These are phyloP conservation scores for Puccinia novopanici DNA, from an alignment of 1,284 basidiomycete species.

Conservation along the genomic window DNA sequence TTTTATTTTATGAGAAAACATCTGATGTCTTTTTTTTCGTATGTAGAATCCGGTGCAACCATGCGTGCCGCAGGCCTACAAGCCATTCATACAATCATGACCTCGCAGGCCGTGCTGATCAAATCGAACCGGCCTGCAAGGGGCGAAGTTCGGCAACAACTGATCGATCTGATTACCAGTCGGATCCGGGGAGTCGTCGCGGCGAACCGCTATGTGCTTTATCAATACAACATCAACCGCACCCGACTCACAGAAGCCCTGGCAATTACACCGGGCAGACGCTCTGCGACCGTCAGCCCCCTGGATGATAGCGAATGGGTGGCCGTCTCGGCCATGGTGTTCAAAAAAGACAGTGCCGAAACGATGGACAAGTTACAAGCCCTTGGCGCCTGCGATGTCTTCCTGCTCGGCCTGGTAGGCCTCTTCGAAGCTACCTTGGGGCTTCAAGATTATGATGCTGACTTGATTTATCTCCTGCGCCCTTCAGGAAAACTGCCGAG, in stretches of 20 bases:
- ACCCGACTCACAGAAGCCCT: conserved; percentile 64
- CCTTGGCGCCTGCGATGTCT: conserved; percentile 83
- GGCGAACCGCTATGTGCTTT: conserved; percentile 60
- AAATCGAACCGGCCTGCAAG: conserved; percentile 69
- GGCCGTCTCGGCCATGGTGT: conserved; percentile 88
- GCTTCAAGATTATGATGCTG: not conserved
- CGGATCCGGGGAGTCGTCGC: conserved; percentile 77
- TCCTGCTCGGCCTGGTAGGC: conserved; percentile 75
- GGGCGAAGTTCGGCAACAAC: conserved; percentile 61
- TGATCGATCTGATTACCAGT: conserved; percentile 79
- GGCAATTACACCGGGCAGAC: conserved; percentile 79
- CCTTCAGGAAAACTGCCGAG: conserved; percentile 7
- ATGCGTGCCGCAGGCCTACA: conserved; percentile 97
- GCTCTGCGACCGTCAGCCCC: conserved; percentile 85
- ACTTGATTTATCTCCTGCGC: not conserved
- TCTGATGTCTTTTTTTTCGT: too few relatives aligned
- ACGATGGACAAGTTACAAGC: conserved; percentile 86
- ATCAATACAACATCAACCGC: conserved; percentile 14
- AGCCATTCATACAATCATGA: conserved; percentile 83
- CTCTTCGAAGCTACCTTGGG: not conserved
- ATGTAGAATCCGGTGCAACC: conserved; percentile 73
- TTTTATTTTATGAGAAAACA: too few relatives aligned
- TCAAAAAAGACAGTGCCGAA: conserved; percentile 76
- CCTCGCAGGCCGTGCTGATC: conserved; percentile 77
- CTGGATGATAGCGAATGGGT: conserved; percentile 82